Base-by-base conservation (phyloP, 352 stramenopile species). In the Pythium chondricola region DNA sequence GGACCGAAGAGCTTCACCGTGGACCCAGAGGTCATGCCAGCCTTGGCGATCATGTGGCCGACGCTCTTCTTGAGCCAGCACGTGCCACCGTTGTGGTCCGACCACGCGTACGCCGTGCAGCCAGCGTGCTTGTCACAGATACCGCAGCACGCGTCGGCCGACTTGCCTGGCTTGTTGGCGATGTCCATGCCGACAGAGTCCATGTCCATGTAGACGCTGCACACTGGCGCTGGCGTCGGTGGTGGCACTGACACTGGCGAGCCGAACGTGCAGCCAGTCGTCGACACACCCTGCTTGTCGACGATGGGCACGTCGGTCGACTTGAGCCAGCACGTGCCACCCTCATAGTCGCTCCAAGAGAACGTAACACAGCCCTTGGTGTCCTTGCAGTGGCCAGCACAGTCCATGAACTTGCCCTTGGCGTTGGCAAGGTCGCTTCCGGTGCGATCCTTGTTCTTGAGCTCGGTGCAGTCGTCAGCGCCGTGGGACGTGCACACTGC, bases 71-170 rank as follows among this genome's bases (percentile, higher is more conserved):
- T n/a, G 24, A 38, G 20, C 56, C 61, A 85, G 48, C 72, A 83
- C 7, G 67, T 83, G 6, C 73, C 73, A 13, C 60, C 52, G 27
- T 67, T 69, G 61, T 64, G 61, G 44, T 68, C 62, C 18, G 39
- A 75, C 74, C 74, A 85, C 0, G 69, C 65, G 48, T 77, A 86
- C 1, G 56, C 65, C 30, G 66, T 66, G 52, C 74, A 86, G 4
- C 64, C 58, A 1, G 75, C 82, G 30, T 75, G 61, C 54, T 52
- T 43, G 7, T 47, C 40, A 43, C 74, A 85, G n/a, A 79, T 48
- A 33, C 44, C 33, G 26, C 64, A 72, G 48, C 64, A 72, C 5
- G 30, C 47, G 20, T 37, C 30, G 1, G 60, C 60, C 2, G 29
- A 33, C 14, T 39, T 40, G 9, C 45, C 56, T 2, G 31, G 17